Conservation (phyloP, 2,329 filamentous ascomycete genomes). For the Nigrospora oryzae region DNA sequence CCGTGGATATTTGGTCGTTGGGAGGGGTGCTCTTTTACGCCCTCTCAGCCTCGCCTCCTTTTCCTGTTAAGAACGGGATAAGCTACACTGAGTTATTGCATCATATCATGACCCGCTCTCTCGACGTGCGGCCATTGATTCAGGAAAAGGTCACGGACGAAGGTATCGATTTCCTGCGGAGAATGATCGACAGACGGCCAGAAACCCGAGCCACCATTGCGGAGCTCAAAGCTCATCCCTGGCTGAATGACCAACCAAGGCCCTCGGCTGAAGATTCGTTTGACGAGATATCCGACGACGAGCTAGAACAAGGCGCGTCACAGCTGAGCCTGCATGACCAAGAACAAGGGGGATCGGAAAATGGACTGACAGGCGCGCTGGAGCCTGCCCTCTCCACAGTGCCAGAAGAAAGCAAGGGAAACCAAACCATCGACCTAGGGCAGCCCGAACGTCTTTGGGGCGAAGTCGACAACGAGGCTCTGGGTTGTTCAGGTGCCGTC, state of each 20-base stretch:
- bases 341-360: constrained; percentile 12
- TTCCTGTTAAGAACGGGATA: constrained; percentile 66
- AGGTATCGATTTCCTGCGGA: constrained; percentile 65
- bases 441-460: constrained; percentile 40
- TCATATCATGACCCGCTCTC: constrained; percentile 72
- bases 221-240: constrained; percentile 63
- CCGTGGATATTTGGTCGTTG: constrained; percentile 93
- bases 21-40: constrained; percentile 86
- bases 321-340: constrained; percentile 54
- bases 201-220: constrained; percentile 65
- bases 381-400: constrained; percentile 32
- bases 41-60: constrained; percentile 73
- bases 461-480: constrained; percentile 43
- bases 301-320: constrained; percentile 50
- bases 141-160: constrained; percentile 49
- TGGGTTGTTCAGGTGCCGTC: constrained; percentile 45
- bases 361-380: constrained; percentile 17
- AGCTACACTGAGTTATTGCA: constrained; percentile 73
- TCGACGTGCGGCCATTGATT: constrained; percentile 59
- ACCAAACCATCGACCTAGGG: constrained; percentile 55
- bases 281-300: constrained; percentile 55
- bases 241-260: constrained; percentile 46
- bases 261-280: constrained; percentile 38
- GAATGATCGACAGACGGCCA: constrained; percentile 79
- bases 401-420: constrained; percentile 76